phyloP scores from a whole-genome alignment of 768 basidiomycete species.

The Rhodosporidiobolus sp. region DNA sequence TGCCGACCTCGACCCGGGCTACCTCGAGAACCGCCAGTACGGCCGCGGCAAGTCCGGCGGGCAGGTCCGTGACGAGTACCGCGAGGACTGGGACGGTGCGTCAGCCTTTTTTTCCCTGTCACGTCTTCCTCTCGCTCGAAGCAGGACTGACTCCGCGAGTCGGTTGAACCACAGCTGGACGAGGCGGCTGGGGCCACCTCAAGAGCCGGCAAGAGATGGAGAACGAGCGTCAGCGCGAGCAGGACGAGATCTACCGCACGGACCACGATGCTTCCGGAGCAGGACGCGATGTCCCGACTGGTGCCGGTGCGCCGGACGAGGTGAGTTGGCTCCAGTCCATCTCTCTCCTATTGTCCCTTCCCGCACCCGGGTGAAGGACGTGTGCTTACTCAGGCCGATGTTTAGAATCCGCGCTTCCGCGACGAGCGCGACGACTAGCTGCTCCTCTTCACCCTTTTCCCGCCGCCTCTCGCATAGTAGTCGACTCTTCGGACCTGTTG shows the following conservation, averaged over 20 bases:
- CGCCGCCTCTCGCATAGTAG: background rate
- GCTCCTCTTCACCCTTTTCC: background rate
- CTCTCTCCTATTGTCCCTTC: too few relatives aligned
- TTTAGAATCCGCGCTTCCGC: constrained; percentile 42
- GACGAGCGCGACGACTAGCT: constrained; percentile 42
- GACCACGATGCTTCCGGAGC: constrained; percentile 38
- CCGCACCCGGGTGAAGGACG: too few relatives aligned
- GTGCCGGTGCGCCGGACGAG: constrained; percentile 41
- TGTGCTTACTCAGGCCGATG: too few relatives aligned
- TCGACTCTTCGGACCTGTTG: background rate
- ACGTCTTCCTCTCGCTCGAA: too few relatives aligned
- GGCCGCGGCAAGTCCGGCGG: constrained; percentile 96
- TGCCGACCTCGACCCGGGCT: constrained; percentile 94
- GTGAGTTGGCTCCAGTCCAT: constrained; percentile 21
- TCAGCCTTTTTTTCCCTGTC: too few relatives aligned
- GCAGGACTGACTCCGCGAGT: background rate
- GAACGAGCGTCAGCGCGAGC: constrained; percentile 70
- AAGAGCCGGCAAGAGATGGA: constrained; percentile 68
- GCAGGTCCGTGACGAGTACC: constrained; percentile 90
- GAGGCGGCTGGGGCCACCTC: constrained; percentile 85
- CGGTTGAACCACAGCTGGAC: constrained; percentile 69
- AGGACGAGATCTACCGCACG: constrained; percentile 71
- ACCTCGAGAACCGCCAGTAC: constrained; percentile 93
- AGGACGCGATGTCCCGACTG: constrained; percentile 45
- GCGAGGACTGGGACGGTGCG: constrained; percentile 65